Evolutionary conservation across 208 protist genomes (phyloP).

Genomic region (Wallacemonas sp.): DNA sequence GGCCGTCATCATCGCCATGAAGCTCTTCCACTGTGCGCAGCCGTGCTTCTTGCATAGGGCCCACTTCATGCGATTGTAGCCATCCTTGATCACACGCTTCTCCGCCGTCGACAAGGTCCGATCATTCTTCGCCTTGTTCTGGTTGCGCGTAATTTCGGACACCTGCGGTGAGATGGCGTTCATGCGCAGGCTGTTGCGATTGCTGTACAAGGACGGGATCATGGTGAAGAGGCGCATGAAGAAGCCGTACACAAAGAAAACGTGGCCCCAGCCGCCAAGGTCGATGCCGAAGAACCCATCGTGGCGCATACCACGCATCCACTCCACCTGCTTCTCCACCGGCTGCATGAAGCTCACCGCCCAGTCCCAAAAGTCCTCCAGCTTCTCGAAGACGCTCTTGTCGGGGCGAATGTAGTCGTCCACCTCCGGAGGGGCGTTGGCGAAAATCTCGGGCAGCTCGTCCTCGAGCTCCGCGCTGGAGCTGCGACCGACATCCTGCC

Average conservation of each 20-base stretch:
- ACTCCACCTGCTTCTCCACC: conserved; percentile 85
- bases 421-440: conserved; percentile 78
- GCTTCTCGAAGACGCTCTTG: conserved; percentile 76
- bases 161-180: conserved; percentile 74
- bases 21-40: conserved; percentile 85
- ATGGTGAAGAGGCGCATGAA: conserved; percentile 77
- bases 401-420: conserved; percentile 89
- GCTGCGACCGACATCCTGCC: conserved; percentile 31
- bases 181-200: conserved; percentile 85
- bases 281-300: conserved; percentile 77
- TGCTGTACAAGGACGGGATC: conserved; percentile 75
- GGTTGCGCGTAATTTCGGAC: conserved; percentile 75
- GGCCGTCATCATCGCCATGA: conserved; percentile 68
- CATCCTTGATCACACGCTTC: conserved; percentile 85
- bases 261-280: conserved; percentile 75
- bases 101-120: conserved; percentile 78
- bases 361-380: conserved; percentile 91
- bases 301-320: conserved; percentile 75
- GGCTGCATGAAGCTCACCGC: conserved; percentile 81
- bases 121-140: conserved; percentile 82
- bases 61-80: conserved; percentile 86
- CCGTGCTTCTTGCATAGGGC: conserved; percentile 83
- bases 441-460: conserved; percentile 87
- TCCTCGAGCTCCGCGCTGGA: conserved; percentile 62
- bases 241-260: conserved; percentile 84